Conservation (phyloP, 1,139 yeast genomes). For the Yamadazyma kanchanaburiensis region DNA sequence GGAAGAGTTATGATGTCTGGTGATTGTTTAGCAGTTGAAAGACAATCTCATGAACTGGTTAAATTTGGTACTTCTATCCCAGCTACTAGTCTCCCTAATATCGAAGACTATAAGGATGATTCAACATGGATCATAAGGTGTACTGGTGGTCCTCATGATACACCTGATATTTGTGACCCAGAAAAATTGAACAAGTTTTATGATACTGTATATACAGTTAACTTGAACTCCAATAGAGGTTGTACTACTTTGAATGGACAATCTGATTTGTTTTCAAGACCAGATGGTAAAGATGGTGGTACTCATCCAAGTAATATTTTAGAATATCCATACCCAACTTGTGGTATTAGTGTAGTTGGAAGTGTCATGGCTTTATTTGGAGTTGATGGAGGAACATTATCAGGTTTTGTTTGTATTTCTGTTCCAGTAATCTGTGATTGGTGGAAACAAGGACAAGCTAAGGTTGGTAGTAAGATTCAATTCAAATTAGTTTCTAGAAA, state of each 20-base stretch:
- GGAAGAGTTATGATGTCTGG: constrained; percentile 31
- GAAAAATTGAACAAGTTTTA: constrained; percentile 23
- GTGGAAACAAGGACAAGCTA: constrained; percentile 37
- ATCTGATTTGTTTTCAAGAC: constrained; percentile 22
- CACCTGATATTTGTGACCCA: constrained; percentile 27
- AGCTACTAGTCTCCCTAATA: constrained; percentile 12
- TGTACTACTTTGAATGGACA: constrained; percentile 34
- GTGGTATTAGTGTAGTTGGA: constrained; percentile 34
- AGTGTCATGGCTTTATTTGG: constrained; percentile 28
- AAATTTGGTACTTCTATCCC: constrained; percentile 19
- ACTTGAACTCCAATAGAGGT: constrained; percentile 34
- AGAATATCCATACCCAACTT: constrained; percentile 32
- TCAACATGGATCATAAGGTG: constrained; percentile 22
- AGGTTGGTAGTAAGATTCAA: constrained; percentile 20
- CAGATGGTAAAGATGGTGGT: constrained; percentile 33
- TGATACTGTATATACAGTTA: constrained; percentile 21
- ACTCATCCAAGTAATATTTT: constrained; percentile 33
- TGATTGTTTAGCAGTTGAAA: constrained; percentile 23
- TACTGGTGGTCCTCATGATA: constrained; percentile 33
- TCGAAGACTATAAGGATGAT: constrained; percentile 16
- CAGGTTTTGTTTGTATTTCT: constrained; percentile 31
- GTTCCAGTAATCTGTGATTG: constrained; percentile 28
- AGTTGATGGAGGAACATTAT: constrained; percentile 32
- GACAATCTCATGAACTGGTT: constrained; percentile 5
- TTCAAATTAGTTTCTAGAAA: constrained; percentile 21